Base-by-base conservation (phyloP, 805 yeast species). In the Yarrowia divulgata region DNA sequence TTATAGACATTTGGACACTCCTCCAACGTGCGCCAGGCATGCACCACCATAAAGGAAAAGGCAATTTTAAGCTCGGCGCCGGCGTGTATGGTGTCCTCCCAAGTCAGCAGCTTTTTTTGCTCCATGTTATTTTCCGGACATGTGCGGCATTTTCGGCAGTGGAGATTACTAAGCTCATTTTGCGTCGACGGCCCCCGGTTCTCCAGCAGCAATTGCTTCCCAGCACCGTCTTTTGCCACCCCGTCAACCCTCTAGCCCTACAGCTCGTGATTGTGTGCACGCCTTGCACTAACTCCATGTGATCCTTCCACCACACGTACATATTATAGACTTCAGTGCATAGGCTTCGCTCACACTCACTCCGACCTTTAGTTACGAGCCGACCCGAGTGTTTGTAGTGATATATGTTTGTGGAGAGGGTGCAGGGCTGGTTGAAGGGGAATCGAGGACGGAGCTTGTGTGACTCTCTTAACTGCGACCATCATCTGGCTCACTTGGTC, bases 21-120 rank as follows among this genome's bases (percentile, higher is more conserved):
- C 60, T 54, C 60, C 60, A 54, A 37, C 60, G 34, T 54, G 60
- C 60, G 45, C 43, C 60, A 37, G 35, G 16, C 34, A 19, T 54
- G 60, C 60, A 39, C 60, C 45, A 7, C 10, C 45, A 37, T 39
- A 54, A 39, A 37, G 60, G 29, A 39, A 54, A 54, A 54, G 45
- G 45, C 45, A n/a, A 39, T 8, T 14, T 19, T 39, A 54, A 14
- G 45, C 60, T 54, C 23, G 39, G 45, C 9, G 60, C 8, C 45
- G 60, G 60, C 60, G 60, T 54, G 58, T 54, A 54, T 54, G 58
- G 58, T 54, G 58, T 54, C 58, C 60, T 39, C 45, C 60, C 60
- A 37, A 54, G 60, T 54, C 60, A 54, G 45, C 60, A 54, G 60
- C 60, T 54, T 54, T 54, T 54, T 54, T 54, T 54, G 58, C 58